Percentiles rank a stretch among this genome's conserved stretches.
These are phyloP conservation scores for Agastache rugosa DNA, from an alignment of 257 asterid species.

Conservation along the genomic window DNA sequence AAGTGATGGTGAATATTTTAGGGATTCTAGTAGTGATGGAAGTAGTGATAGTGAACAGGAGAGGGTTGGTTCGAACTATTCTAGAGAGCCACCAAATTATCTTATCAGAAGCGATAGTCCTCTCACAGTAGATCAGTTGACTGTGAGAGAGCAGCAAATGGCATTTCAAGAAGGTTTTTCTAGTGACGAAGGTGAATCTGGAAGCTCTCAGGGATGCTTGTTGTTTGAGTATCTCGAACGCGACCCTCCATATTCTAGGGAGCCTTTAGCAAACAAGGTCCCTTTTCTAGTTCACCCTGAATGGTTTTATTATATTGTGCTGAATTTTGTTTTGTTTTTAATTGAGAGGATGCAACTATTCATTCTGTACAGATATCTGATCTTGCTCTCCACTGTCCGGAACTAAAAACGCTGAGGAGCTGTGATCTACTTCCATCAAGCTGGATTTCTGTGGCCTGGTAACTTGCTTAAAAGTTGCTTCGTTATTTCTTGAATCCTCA, in stretches of 20 bases:
- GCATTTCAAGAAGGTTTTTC: slow-evolving; percentile 79
- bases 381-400: slow-evolving; percentile 70
- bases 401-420: slow-evolving; percentile 75
- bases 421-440: slow-evolving; percentile 86
- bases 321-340: not conserved
- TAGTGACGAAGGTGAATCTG: slow-evolving; percentile 90
- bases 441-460: slow-evolving; percentile 99
- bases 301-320: not conserved
- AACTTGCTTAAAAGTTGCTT: slow-evolving; percentile 9
- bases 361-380: slow-evolving; percentile 63
- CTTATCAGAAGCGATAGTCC: slow-evolving; percentile 41
- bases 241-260: slow-evolving; percentile 77
- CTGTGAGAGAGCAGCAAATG: slow-evolving; percentile 52
- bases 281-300: not conserved
- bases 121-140: slow-evolving; percentile 44
- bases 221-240: slow-evolving; percentile 79
- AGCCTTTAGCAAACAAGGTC: slow-evolving; percentile 81
- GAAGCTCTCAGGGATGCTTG: slow-evolving; percentile 70
- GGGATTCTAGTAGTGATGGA: slow-evolving; percentile 92
- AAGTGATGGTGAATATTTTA: slow-evolving; percentile 76
- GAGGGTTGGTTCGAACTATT: slow-evolving; percentile 51
- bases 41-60: slow-evolving; percentile 93
- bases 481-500: not conserved
- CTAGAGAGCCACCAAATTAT: slow-evolving; percentile 47
- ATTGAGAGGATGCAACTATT: slow-evolving; percentile 16